Evolutionary conservation across 371 early-diverging fungal genomes (phyloP), one percentile per base, ranked within the genome.

Genomic region (Conidiobolus incongruus): DNA sequence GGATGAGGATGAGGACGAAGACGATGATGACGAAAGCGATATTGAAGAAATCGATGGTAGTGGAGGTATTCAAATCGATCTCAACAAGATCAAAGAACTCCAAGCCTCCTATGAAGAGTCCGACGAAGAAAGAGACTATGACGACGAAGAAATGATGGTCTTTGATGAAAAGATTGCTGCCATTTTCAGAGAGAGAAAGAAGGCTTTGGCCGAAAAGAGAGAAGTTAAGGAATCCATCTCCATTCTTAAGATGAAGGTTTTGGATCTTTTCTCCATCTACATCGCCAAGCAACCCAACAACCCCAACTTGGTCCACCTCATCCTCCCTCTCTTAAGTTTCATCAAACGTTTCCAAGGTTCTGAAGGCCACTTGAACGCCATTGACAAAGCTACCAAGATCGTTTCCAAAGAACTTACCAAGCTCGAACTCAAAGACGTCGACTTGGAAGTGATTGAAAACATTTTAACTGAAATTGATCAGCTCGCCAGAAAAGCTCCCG

Each of bases 91-190:
- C 22, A 23, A 21, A 1, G 52, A 46, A 20, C 47, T 37, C 28
- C 38, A 43, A 12, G 54, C 50, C 17, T 62, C 58, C 6, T 62
- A 68, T 21, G 71, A 63, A 7, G 65, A 61, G 35, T 64, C 52
- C 5, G 70, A 67, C 20, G 77, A 75, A 10, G 77, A 74, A 34
- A 77, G 74, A 47, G 62, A 65, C 17, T 54, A 81, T 40, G 80
- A 75, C 46, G 94, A 93, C 52, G 88, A 88, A 44, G 73, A 85
- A 40, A 93, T 93, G 94, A 73, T 62, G 47, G 77, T 66, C 8
- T 89, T 87, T 59, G 94, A 93, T 55, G 75, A 73, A 35, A 90
- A 90, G 56, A 59, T 93, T 42, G 77, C 76, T 8, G 87, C 80
- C 52, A 81, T 91, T 31, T 93, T 93, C 58, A 80, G 72, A 59